phyloP scores from a whole-genome alignment of 2,329 filamentous ascomycete genomes.

The Uncinocarpus reesii region DNA sequence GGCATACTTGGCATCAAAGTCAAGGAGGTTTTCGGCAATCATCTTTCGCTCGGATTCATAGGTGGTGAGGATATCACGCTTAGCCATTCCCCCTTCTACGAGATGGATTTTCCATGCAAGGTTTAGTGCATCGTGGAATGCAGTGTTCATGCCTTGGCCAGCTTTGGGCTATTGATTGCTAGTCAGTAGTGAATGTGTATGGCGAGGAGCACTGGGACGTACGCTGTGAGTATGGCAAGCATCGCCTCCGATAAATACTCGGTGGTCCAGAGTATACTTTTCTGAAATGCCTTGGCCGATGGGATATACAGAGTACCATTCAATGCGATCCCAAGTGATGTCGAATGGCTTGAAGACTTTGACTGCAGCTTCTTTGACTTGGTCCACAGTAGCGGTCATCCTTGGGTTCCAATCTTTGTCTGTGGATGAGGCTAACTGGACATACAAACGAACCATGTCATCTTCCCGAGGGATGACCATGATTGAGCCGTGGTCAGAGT shows the following conservation, averaged over 20 bases:
- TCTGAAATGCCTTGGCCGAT: constrained; percentile 58
- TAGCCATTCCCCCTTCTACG: constrained; percentile 72
- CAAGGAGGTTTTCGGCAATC: constrained; percentile 71
- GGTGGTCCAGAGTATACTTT: constrained; percentile 53
- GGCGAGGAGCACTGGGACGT: constrained; percentile 16
- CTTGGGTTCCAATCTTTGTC: constrained; percentile 52
- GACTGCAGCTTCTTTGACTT: constrained; percentile 49
- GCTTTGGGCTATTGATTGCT: constrained; percentile 44
- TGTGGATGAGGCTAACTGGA: constrained; percentile 52
- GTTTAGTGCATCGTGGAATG: constrained; percentile 61
- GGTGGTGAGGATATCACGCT: constrained; percentile 63
- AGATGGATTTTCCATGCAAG: constrained; percentile 93
- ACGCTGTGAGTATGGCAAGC: constrained; percentile 53
- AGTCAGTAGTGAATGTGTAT: not conserved
- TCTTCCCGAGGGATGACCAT: constrained; percentile 68
- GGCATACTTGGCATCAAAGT: constrained; percentile 82
- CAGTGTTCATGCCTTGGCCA: constrained; percentile 55
- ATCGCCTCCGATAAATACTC: constrained; percentile 57
- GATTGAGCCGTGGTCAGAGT: constrained; percentile 64
- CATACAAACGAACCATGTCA: constrained; percentile 42
- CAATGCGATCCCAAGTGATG: constrained; percentile 53
- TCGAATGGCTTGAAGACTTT: constrained; percentile 51
- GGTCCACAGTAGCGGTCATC: constrained; percentile 49
- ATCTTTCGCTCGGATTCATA: constrained; percentile 80
- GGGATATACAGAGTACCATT: constrained; percentile 57